Conservation (phyloP, 371 early-diverging fungal species). For the Mortierella sp. region DNA sequence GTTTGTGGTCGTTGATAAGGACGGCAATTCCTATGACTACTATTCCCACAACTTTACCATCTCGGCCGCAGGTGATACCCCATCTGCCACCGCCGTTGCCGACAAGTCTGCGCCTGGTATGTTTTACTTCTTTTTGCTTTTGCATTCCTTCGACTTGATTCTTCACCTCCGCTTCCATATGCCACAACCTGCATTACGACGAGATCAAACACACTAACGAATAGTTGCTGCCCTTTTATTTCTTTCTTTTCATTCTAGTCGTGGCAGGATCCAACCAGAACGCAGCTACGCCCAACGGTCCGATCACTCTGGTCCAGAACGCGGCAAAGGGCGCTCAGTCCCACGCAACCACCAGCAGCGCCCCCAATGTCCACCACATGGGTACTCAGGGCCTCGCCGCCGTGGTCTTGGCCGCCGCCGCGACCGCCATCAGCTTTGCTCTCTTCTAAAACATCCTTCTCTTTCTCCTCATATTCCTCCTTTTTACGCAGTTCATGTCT, state of each 20-base stretch:
- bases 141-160: not conserved
- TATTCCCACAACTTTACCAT: conserved; percentile 44
- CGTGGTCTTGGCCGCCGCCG: not conserved
- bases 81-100: not conserved
- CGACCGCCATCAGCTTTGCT: not conserved
- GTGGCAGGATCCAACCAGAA: not conserved
- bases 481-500: not conserved
- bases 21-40: not conserved
- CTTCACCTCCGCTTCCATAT: too few species aligned
- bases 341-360: not conserved
- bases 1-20: not conserved
- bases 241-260: not conserved
- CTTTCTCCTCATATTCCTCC: not conserved
- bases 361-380: not conserved
- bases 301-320: conserved; percentile 19
- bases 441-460: not conserved
- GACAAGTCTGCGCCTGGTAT: conserved; percentile 25
- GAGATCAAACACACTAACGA: too few species aligned
- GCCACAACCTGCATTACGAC: too few species aligned
- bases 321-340: conserved; percentile 26
- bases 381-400: not conserved
- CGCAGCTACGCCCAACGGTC: conserved; percentile 22
- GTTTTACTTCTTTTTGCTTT: not conserved
- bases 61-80: conserved; percentile 5
- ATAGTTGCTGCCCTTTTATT: not conserved